Percentiles rank a stretch among this genome's conserved stretches.
phyloP scores from a whole-genome alignment of 2,329 filamentous ascomycete species.

The Cryphonectria radicalis region DNA sequence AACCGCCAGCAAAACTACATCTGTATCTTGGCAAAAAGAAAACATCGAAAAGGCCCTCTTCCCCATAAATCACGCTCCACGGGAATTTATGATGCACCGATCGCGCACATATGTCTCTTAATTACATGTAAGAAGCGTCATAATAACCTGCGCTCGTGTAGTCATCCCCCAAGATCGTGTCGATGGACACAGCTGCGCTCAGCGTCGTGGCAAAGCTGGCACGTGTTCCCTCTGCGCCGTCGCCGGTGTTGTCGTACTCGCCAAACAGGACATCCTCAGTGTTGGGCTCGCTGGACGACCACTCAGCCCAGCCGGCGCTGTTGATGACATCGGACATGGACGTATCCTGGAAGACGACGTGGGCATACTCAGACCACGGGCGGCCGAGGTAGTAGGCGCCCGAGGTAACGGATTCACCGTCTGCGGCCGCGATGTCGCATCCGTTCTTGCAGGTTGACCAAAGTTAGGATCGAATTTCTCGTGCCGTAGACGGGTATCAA shows the following conservation, averaged over 20 bases:
- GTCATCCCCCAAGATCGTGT: constrained; percentile 35
- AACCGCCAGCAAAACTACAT: not conserved
- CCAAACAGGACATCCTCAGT: constrained; percentile 59
- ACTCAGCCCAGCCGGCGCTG: constrained; percentile 60
- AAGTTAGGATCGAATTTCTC: not conserved
- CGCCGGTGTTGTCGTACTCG: constrained; percentile 64
- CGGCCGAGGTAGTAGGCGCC: constrained; percentile 53
- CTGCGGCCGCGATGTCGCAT: constrained; percentile 46
- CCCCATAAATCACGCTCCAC: not conserved
- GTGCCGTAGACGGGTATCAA: not conserved
- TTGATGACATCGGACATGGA: constrained; percentile 61
- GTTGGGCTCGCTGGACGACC: constrained; percentile 53
- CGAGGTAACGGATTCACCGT: constrained; percentile 41
- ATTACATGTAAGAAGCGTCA: constrained; percentile 37
- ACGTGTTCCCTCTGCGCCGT: constrained; percentile 57
- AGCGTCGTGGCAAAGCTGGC: constrained; percentile 49
- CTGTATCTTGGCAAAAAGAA: not conserved
- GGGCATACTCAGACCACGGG: constrained; percentile 51
- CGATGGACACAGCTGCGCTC: constrained; percentile 40
- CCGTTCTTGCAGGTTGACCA: constrained; percentile 37
- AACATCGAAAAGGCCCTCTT: not conserved
- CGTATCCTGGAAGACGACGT: constrained; percentile 54
- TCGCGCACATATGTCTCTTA: not conserved
- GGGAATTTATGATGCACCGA: too few relatives aligned
- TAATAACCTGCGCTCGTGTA: constrained; percentile 36